These are phyloP conservation scores for Arachis monticola DNA, from an alignment of 331 rosid species.

Conservation along the genomic window DNA sequence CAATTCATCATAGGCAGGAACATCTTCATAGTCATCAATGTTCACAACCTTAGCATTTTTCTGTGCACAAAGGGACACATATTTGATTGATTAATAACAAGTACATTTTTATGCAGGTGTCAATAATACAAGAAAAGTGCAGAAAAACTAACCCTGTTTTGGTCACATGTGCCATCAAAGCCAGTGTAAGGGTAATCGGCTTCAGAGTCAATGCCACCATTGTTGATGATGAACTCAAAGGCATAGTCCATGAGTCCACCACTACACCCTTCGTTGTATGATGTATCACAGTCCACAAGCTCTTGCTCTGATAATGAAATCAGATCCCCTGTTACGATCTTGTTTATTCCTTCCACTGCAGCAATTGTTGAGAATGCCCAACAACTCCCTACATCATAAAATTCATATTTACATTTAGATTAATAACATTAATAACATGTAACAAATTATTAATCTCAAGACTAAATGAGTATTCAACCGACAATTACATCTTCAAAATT, in stretches of 20 bases:
- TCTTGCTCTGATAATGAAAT: slow-evolving; percentile 91
- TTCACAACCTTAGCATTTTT: slow-evolving; percentile 86
- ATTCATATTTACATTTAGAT: neutral
- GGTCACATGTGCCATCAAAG: slow-evolving; percentile 70
- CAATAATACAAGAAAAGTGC: too few species aligned
- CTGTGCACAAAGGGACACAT: slow-evolving; percentile 44
- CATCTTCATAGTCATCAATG: slow-evolving; percentile 81
- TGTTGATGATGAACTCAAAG: slow-evolving; percentile 79
- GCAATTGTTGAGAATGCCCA: slow-evolving; percentile 91
- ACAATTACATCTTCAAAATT: too few species aligned
- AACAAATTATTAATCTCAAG: too few species aligned
- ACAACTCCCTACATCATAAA: slow-evolving; percentile 86
- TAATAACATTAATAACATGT: neutral
- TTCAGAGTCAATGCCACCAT: slow-evolving; percentile 91
- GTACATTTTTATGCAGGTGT: too few species aligned
- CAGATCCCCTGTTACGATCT: slow-evolving; percentile 80
- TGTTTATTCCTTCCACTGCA: slow-evolving; percentile 83
- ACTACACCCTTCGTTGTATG: slow-evolving; percentile 85
- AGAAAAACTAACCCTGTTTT: slow-evolving; percentile 60
- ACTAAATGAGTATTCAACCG: too few species aligned
- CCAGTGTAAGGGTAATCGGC: slow-evolving; percentile 85
- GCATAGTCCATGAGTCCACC: slow-evolving; percentile 97
- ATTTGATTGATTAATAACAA: too few species aligned
- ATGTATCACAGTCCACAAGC: slow-evolving; percentile 85
- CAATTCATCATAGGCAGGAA: slow-evolving; percentile 59